Base-by-base conservation (phyloP, 768 basidiomycete species). In the Tulasnella sp. region DNA sequence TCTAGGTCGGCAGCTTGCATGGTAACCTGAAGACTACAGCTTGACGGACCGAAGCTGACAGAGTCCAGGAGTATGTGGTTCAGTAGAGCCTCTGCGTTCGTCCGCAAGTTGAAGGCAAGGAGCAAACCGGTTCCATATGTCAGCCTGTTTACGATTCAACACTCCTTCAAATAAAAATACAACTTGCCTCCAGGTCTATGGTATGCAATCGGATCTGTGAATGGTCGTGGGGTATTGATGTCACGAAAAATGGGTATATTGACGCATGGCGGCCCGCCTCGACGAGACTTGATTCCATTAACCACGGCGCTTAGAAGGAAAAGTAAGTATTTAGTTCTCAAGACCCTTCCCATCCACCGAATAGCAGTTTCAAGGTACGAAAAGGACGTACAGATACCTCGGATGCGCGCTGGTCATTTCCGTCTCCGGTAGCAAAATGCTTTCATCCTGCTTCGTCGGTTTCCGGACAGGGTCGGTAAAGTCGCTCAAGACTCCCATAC, bases 21-120 rank as follows among this genome's bases (percentile, higher is more conserved):
- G 19, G 97, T 99, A 77, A 99, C 86, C 81, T 99, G 97, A 68
- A 99, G 86, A 83, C 97, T 98, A 81, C 94, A 96, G 79, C 96
- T 98, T 8, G 97, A 97, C 96, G 98, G 98, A 67, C 97, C 97
- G 82, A 99, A 99, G 34, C 96, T 96, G 97, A 98, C 97, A 11
- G 97, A 96, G 82, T 99, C 97, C 86, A 99, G 88, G 82, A 98
- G 98, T 79, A 99, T 93, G 82, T 98, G 96, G 82, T 97, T 90
- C 39, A 86, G 85, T 42, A 94, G 86, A 19, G 96, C 96, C 19
- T 45, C 42, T 45, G 42, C 14, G 42, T 45, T 17, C 42, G 4
- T 17, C 0, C 40, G 15, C 2, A 6, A 6, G 42, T 45, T 6
- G 42, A 45, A 45, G 7, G 42, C 19, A 17, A 45, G 4, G 15